These are phyloP conservation scores for Trapa incisa DNA, from an alignment of 345 rosid genomes.

Conservation along the genomic window DNA sequence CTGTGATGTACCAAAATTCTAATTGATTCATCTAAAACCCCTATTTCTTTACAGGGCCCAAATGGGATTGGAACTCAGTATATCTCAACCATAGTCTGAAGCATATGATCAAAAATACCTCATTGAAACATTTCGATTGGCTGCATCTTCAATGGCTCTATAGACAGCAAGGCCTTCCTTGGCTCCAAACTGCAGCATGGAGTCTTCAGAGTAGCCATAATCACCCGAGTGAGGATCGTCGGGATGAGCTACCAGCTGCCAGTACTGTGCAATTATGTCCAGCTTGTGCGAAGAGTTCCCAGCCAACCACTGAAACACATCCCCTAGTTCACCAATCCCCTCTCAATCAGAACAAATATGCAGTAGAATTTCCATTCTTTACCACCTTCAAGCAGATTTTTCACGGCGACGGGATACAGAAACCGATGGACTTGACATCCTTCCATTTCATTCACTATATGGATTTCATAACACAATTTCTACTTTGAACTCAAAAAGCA, in stretches of 20 bases:
- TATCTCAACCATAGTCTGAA: background rate
- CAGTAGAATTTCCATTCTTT: background rate
- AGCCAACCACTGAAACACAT: conserved; percentile 74
- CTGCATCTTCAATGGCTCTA: conserved; percentile 46
- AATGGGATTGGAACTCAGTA: background rate
- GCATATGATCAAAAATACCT: conserved; percentile 21
- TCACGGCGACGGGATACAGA: background rate
- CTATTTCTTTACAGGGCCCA: too few relatives aligned
- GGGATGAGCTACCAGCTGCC: conserved; percentile 60
- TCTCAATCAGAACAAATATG: background rate
- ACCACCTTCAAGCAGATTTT: background rate
- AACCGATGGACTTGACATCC: background rate
- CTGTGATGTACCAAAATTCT: background rate
- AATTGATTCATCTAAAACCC: background rate
- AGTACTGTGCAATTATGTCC: conserved; percentile 77
- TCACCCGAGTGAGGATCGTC: conserved; percentile 66
- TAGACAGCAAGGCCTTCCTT: conserved; percentile 46
- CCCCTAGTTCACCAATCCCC: conserved; percentile 21
- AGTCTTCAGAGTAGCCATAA: conserved; percentile 51
- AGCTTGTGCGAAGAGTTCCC: conserved; percentile 49
- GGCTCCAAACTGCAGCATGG: conserved; percentile 46
- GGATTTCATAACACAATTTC: too few relatives aligned
- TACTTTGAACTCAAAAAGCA: too few relatives aligned
- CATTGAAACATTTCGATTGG: conserved; percentile 51
- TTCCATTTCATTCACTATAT: too few relatives aligned